Percentiles rank a stretch among this genome's conserved stretches.
Conservation (phyloP, 305 asterid species). For the Solanum chacoense region DNA sequence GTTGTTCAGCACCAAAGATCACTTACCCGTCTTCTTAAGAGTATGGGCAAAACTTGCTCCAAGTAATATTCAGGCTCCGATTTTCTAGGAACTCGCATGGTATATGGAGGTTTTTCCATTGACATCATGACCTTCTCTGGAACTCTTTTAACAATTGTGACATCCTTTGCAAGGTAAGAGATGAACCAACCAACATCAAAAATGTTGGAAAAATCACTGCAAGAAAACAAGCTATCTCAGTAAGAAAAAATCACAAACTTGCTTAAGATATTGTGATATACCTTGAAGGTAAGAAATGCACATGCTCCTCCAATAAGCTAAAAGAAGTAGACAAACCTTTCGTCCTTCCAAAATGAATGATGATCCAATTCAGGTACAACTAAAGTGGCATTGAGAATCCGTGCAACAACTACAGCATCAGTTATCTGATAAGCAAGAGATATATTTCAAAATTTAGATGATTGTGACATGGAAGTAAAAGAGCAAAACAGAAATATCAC, state of each 20-base stretch:
- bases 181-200: slow-evolving; percentile 97
- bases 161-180: slow-evolving; percentile 86
- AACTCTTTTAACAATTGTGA: slow-evolving; percentile 82
- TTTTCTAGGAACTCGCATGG: slow-evolving; percentile 99
- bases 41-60: slow-evolving; percentile 91
- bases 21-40: slow-evolving; percentile 84
- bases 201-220: slow-evolving; percentile 88
- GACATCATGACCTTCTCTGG: slow-evolving; percentile 97
- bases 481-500: background rate
- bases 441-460: slow-evolving; percentile 14
- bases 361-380: slow-evolving; percentile 98
- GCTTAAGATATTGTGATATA: background rate
- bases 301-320: background rate
- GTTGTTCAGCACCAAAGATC: background rate
- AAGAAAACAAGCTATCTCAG: slow-evolving; percentile 14
- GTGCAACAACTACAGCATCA: slow-evolving; percentile 98
- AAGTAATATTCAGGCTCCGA: slow-evolving; percentile 96
- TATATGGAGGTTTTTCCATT: slow-evolving; percentile 97
- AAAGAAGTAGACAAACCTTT: slow-evolving; percentile 50
- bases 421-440: slow-evolving; percentile 61
- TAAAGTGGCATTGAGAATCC: slow-evolving; percentile 91
- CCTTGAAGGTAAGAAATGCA: background rate
- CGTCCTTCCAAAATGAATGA: slow-evolving; percentile 95
- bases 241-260: slow-evolving; percentile 18
- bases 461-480: slow-evolving; percentile 3